These are phyloP conservation scores for Lathyrus tuberosus DNA, from an alignment of 306 rosid genomes.

Conservation along the genomic window DNA sequence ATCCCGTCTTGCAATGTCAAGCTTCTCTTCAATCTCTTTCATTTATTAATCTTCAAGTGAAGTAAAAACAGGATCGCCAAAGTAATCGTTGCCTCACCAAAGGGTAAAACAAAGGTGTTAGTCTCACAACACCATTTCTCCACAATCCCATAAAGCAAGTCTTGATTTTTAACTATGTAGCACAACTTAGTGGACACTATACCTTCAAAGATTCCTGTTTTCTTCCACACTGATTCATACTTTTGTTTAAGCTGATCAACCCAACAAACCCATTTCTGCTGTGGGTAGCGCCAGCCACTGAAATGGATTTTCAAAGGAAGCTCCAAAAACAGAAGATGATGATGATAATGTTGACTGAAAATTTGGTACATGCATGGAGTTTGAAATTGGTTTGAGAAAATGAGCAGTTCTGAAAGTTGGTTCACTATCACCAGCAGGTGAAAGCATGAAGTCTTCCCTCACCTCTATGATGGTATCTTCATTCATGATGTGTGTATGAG, in stretches of 20 bases:
- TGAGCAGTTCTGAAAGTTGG: too few relatives aligned
- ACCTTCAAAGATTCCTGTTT: conserved; percentile 52
- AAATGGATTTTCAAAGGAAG: too few relatives aligned
- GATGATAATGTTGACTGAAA: too few relatives aligned
- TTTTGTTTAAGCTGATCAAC: conserved; percentile 26
- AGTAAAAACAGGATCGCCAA: conserved; percentile 42
- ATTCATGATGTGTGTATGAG: too few relatives aligned
- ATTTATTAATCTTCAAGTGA: conserved; percentile 20
- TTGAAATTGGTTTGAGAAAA: too few relatives aligned
- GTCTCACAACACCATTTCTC: conserved; percentile 53
- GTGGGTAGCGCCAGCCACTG: conserved; percentile 38
- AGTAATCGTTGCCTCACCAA: conserved; percentile 61
- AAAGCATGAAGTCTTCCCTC: too few relatives aligned
- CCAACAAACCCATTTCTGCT: conserved; percentile 42
- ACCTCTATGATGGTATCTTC: too few relatives aligned
- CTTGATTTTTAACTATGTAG: background rate
- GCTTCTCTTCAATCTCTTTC: conserved; percentile 35
- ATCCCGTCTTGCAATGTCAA: conserved; percentile 24
- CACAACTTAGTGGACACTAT: conserved; percentile 43
- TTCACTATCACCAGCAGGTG: too few relatives aligned
- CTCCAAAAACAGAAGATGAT: too few relatives aligned
- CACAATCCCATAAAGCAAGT: conserved; percentile 40
- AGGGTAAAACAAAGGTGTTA: conserved; percentile 50
- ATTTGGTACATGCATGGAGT: too few relatives aligned
- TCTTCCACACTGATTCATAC: conserved; percentile 47